Evolutionary conservation across 2,329 filamentous ascomycete species (phyloP).

Genomic region (Colletotrichum melonis): DNA sequence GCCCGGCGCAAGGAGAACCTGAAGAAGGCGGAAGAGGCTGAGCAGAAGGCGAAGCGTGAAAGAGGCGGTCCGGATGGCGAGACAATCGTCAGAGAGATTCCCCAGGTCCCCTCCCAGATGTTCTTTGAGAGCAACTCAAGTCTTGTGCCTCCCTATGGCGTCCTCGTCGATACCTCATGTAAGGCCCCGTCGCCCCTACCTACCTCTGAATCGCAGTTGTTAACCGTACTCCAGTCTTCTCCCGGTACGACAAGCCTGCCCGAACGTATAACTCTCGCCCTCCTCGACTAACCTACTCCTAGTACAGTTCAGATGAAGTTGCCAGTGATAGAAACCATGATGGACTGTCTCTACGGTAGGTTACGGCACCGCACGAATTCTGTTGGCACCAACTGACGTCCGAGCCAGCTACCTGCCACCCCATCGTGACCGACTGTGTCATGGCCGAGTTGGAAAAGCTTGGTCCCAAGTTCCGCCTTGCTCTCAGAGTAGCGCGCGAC

Average conservation of each 20-base stretch:
- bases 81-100: slow-evolving; percentile 67
- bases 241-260: background rate
- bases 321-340: slow-evolving; percentile 86
- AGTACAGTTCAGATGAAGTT: slow-evolving; percentile 88
- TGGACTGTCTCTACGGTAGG: slow-evolving; percentile 82
- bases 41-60: slow-evolving; percentile 66
- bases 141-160: slow-evolving; percentile 82
- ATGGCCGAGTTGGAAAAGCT: slow-evolving; percentile 14
- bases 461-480: slow-evolving; percentile 85
- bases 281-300: background rate
- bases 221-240: slow-evolving; percentile 2
- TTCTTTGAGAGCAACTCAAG: slow-evolving; percentile 93
- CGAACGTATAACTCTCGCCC: background rate
- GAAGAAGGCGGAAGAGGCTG: slow-evolving; percentile 67
- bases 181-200: background rate
- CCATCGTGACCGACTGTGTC: slow-evolving; percentile 80
- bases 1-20: slow-evolving; percentile 85
- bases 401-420: slow-evolving; percentile 79
- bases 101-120: slow-evolving; percentile 83
- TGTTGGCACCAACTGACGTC: background rate
- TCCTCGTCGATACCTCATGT: slow-evolving; percentile 77
- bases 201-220: background rate
- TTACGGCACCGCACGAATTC: background rate
- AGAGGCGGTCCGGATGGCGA: slow-evolving; percentile 66
- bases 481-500: slow-evolving; percentile 86